These are phyloP conservation scores for Cordyceps farinosa DNA, from an alignment of 2,329 filamentous ascomycete genomes.

Conservation along the genomic window DNA sequence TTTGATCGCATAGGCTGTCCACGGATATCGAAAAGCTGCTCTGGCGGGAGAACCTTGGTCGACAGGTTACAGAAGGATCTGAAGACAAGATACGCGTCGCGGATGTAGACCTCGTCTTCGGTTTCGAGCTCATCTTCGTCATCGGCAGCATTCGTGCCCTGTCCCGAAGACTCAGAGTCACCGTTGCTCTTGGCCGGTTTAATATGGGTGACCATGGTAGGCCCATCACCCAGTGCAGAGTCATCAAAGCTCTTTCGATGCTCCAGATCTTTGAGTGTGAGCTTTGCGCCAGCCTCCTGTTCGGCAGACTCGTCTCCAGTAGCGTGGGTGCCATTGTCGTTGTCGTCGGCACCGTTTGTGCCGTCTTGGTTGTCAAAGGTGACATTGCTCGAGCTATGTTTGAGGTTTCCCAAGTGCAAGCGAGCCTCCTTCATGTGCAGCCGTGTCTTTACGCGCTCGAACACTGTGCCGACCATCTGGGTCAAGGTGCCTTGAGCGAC, in stretches of 20 bases:
- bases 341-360: slow-evolving; percentile 38
- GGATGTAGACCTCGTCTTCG: slow-evolving; percentile 94
- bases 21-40: slow-evolving; percentile 88
- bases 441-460: slow-evolving; percentile 85
- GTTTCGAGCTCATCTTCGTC: slow-evolving; percentile 58
- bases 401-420: slow-evolving; percentile 52
- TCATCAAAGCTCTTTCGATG: slow-evolving; percentile 67
- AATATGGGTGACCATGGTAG: slow-evolving; percentile 63
- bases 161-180: slow-evolving; percentile 32
- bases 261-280: slow-evolving; percentile 64
- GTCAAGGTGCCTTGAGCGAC: slow-evolving; percentile 95
- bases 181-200: slow-evolving; percentile 44
- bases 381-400: slow-evolving; percentile 49
- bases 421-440: slow-evolving; percentile 84
- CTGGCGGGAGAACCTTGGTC: slow-evolving; percentile 82
- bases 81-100: slow-evolving; percentile 96
- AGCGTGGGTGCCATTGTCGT: slow-evolving; percentile 30
- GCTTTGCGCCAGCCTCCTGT: slow-evolving; percentile 46
- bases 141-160: slow-evolving; percentile 40
- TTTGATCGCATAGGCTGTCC: slow-evolving; percentile 98
- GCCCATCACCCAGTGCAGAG: slow-evolving; percentile 62
- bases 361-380: slow-evolving; percentile 43
- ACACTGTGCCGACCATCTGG: slow-evolving; percentile 98
- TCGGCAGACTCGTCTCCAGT: slow-evolving; percentile 26
- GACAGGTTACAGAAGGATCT: slow-evolving; percentile 96